Evolutionary conservation across 352 stramenopile genomes (phyloP).

Genomic region (Pythium apleroticum): DNA sequence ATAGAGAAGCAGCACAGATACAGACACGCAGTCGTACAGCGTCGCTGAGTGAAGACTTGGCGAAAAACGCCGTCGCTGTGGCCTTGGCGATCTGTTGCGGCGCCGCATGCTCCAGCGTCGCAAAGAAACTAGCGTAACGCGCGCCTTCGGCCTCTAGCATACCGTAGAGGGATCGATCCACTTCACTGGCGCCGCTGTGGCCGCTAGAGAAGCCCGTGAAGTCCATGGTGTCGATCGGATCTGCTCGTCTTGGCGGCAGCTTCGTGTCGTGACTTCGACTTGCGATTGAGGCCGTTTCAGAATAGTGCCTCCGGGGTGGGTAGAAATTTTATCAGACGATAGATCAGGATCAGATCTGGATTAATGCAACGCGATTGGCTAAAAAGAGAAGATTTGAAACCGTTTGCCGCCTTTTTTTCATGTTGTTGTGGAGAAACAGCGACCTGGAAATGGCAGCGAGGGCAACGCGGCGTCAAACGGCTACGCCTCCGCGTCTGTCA

Average conservation of each 20-base stretch:
- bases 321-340: background rate
- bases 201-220: conserved; percentile 12
- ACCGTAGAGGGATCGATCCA: conserved; percentile 44
- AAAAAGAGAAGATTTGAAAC: conserved; percentile 19
- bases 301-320: background rate
- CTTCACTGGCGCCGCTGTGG: background rate
- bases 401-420: conserved; percentile 21
- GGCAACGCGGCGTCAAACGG: background rate
- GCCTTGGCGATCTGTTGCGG: conserved; percentile 25
- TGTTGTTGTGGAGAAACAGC: background rate
- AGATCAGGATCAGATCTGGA: background rate
- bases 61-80: conserved; percentile 51
- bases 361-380: conserved; percentile 4
- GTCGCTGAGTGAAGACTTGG: conserved; percentile 39
- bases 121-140: conserved; percentile 66
- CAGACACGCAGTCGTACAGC: background rate
- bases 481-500: background rate
- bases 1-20: no score
- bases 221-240: conserved; percentile 11
- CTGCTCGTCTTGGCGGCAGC: background rate
- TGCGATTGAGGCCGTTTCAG: conserved; percentile 2
- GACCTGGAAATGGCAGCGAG: background rate
- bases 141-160: conserved; percentile 63
- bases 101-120: conserved; percentile 37
- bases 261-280: background rate